phyloP scores from a whole-genome alignment of 306 rosid genomes.

The Vigna radiata region DNA sequence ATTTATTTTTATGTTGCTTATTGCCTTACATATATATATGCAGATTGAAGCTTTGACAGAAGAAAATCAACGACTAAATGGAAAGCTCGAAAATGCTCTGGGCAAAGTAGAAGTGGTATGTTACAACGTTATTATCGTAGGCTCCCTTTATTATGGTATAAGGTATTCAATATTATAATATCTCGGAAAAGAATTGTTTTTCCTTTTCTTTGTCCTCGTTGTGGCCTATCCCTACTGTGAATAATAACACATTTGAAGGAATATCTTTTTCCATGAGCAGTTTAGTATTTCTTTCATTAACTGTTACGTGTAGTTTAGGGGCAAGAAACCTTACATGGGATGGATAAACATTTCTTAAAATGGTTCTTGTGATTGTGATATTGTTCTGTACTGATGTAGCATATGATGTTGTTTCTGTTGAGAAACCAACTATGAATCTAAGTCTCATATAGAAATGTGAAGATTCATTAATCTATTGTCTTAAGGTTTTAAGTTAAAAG shows the following conservation, averaged over 20 bases:
- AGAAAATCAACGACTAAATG: constrained; percentile 56
- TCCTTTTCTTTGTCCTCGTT: background rate
- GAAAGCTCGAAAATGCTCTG: constrained; percentile 60
- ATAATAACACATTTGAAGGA: background rate
- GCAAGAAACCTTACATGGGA: background rate
- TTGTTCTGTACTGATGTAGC: constrained; percentile 1
- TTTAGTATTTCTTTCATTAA: constrained; percentile 9
- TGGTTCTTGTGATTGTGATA: constrained; percentile 1
- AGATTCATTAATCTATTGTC: too few relatives aligned
- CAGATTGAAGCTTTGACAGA: constrained; percentile 64
- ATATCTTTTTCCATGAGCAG: constrained; percentile 8
- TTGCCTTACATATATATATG: constrained; percentile 26
- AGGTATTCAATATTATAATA: constrained; percentile 1
- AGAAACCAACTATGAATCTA: too few relatives aligned
- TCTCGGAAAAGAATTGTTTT: background rate
- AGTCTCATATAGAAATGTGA: too few relatives aligned
- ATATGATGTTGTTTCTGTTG: constrained; percentile 7
- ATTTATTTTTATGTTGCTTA: background rate
- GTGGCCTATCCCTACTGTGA: background rate
- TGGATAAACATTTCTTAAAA: constrained; percentile 7
- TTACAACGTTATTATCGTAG: background rate
- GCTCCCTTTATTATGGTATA: constrained; percentile 17
- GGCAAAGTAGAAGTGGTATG: constrained; percentile 78
- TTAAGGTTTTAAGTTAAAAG: too few relatives aligned
- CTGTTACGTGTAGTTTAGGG: constrained; percentile 19